Conservation (phyloP, 2,329 filamentous ascomycete genomes). For the Aspergillus sp. region DNA sequence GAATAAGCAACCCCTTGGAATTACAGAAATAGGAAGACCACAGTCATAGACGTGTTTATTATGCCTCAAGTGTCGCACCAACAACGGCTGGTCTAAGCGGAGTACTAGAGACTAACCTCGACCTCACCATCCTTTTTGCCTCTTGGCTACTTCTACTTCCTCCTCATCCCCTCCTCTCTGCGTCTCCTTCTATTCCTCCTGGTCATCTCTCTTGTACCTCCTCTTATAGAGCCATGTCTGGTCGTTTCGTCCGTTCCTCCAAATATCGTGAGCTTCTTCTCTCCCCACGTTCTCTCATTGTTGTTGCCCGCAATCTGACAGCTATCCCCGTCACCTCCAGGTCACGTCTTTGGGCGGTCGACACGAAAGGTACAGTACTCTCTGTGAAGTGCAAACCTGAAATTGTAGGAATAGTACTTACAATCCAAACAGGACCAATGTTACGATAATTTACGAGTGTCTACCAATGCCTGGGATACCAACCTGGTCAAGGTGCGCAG, state of each 20-base stretch:
- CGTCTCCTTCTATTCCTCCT: slow-evolving; percentile 4
- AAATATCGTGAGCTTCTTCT: slow-evolving; percentile 56
- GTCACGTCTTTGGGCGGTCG: slow-evolving; percentile 95
- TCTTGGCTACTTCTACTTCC: too few species aligned
- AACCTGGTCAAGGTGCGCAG: slow-evolving; percentile 83
- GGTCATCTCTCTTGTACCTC: slow-evolving; percentile 6
- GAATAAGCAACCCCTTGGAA: too few species aligned
- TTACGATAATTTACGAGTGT: slow-evolving; percentile 96
- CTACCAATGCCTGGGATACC: slow-evolving; percentile 98
- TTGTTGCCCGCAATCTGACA: slow-evolving; percentile 22
- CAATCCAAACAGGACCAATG: slow-evolving; percentile 62
- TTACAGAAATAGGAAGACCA: too few species aligned
- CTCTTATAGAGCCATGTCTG: slow-evolving; percentile 47
- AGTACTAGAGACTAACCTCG: too few species aligned
- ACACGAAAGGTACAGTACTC: slow-evolving; percentile 63
- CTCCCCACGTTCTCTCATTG: slow-evolving; percentile 7
- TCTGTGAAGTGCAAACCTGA: too few species aligned
- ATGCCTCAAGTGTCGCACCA: too few species aligned
- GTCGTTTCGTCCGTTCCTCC: slow-evolving; percentile 64
- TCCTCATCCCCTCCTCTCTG: slow-evolving; percentile 1
- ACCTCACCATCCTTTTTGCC: slow-evolving; percentile 1
- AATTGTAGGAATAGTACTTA: slow-evolving; percentile 1
- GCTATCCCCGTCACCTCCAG: slow-evolving; percentile 29
- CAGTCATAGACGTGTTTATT: too few species aligned
- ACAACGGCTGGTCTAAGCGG: too few species aligned